Evolutionary conservation across 257 asterid species (phyloP).

Genomic region (Oldenlandia corymbosa): DNA sequence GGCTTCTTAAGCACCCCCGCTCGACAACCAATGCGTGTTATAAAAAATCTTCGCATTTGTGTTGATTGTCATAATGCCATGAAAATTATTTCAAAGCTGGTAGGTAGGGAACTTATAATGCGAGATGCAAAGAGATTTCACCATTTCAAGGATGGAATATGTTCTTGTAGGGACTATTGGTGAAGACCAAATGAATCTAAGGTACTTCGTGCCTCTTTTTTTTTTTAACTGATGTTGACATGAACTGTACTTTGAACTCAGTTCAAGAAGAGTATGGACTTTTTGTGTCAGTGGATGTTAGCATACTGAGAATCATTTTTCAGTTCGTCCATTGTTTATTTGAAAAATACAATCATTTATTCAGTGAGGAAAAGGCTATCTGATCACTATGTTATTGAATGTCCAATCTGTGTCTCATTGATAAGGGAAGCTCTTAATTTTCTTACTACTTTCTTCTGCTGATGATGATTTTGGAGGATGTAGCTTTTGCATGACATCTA

Average conservation of each 20-base stretch:
- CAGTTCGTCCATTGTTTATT: no score
- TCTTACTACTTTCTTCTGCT: no score
- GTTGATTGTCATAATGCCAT: slow-evolving; percentile 81
- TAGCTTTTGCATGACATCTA: no score
- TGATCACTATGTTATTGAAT: no score
- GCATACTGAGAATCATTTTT: no score
- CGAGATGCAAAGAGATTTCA: slow-evolving; percentile 82
- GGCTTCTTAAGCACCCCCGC: slow-evolving; percentile 66
- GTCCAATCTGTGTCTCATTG: no score
- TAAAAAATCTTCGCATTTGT: slow-evolving; percentile 74
- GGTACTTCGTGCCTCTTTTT: slow-evolving; percentile 20
- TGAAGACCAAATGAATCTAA: slow-evolving; percentile 26
- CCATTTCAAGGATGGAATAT: slow-evolving; percentile 70
- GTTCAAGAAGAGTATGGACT: no score
- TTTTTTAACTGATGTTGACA: slow-evolving; percentile 8
- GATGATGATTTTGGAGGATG: no score
- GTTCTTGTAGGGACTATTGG: slow-evolving; percentile 87
- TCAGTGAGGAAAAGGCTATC: no score
- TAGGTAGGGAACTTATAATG: slow-evolving; percentile 71
- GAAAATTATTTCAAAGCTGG: slow-evolving; percentile 68
- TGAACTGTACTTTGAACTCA: background rate
- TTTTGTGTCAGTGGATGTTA: no score
- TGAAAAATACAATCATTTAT: no score
- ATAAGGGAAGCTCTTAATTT: no score
- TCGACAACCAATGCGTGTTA: slow-evolving; percentile 50